A percentile compares a stretch with the other conserved stretches of the same genome.
phyloP scores from a whole-genome alignment of 1,284 basidiomycete genomes.

The Takashimella tepidaria region DNA sequence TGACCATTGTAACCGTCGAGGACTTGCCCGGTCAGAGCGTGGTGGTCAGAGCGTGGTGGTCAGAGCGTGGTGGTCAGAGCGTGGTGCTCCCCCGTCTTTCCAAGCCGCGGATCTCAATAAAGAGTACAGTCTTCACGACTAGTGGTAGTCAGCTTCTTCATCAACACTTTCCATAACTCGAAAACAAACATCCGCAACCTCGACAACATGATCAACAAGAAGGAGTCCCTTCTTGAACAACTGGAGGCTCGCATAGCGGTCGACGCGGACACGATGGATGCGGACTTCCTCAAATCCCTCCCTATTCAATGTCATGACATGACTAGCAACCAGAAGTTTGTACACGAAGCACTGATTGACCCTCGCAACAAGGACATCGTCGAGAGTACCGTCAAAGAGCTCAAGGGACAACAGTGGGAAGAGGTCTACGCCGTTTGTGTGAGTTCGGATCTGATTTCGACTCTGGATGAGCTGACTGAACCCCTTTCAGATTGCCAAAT shows the following conservation, averaged over 20 bases:
- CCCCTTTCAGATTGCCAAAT: conserved; percentile 8
- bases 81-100: too few species aligned
- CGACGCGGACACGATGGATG: conserved; percentile 34
- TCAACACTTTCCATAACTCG: not conserved
- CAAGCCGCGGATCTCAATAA: too few species aligned
- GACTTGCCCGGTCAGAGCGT: too few species aligned
- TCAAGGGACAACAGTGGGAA: conserved; percentile 22
- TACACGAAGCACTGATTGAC: conserved; percentile 24
- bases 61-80: too few species aligned
- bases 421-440: conserved; percentile 30
- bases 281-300: conserved; percentile 21
- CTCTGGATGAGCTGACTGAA: not conserved
- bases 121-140: too few species aligned
- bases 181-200: not conserved
- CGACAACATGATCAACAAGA: conserved; percentile 16
- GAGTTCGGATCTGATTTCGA: conserved; percentile 10
- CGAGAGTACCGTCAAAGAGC: conserved; percentile 22
- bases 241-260: conserved; percentile 26
- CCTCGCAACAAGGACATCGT: conserved; percentile 32
- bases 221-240: conserved; percentile 29
- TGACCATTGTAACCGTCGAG: too few species aligned
- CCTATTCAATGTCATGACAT: conserved; percentile 33
- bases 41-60: too few species aligned
- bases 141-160: too few species aligned
- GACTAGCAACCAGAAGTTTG: conserved; percentile 34